A percentile compares a stretch with the other conserved stretches of the same genome.
These are phyloP conservation scores for Protomyces lactucae-debilis DNA, from an alignment of 1,139 yeast species.

Conservation along the genomic window DNA sequence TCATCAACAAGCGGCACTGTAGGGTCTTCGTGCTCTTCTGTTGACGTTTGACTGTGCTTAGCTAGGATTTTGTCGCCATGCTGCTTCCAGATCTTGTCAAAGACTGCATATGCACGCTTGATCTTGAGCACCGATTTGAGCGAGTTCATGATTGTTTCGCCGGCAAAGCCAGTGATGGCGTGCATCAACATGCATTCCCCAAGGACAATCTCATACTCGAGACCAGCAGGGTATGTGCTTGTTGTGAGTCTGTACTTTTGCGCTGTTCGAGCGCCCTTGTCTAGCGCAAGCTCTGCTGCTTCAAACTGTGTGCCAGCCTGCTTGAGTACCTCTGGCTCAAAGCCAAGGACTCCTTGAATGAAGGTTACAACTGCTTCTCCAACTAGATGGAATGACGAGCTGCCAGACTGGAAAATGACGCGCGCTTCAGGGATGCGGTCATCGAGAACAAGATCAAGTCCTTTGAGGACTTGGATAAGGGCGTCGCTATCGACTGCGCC, in stretches of 20 bases:
- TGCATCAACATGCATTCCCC: conserved; percentile 22
- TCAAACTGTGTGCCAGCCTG: conserved; percentile 65
- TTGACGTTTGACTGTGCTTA: neutral
- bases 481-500: conserved; percentile 23
- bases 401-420: conserved; percentile 5
- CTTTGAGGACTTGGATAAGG: conserved; percentile 20
- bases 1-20: conserved; percentile 23
- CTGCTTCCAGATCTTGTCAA: conserved; percentile 27
- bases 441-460: conserved; percentile 24
- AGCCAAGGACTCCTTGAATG: conserved; percentile 25
- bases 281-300: conserved; percentile 66
- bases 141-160: conserved; percentile 25
- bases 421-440: conserved; percentile 23
- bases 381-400: conserved; percentile 18
- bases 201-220: conserved; percentile 19
- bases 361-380: conserved; percentile 21
- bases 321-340: conserved; percentile 42
- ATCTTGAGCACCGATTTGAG: conserved; percentile 20
- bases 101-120: conserved; percentile 15
- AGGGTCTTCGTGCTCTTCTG: conserved; percentile 10
- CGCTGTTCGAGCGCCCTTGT: conserved; percentile 51
- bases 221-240: conserved; percentile 17
- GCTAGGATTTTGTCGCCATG: conserved; percentile 5
- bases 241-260: conserved; percentile 15
- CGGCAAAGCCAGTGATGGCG: conserved; percentile 24